Evolutionary conservation across 73 alveolate species (phyloP).

Genomic region (Tetrahymena thermophila): DNA sequence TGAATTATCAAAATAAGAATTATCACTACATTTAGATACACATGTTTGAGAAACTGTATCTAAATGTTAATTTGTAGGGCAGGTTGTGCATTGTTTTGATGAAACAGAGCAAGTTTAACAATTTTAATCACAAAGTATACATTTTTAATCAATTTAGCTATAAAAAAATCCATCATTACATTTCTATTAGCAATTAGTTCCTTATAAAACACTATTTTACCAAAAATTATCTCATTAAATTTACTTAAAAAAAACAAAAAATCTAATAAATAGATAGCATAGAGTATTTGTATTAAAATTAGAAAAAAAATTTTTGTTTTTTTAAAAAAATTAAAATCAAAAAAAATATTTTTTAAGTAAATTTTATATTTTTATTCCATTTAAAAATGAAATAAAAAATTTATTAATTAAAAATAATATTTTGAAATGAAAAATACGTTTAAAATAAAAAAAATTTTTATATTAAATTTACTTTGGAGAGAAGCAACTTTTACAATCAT

Average conservation of each 20-base stretch:
- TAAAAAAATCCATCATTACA: background rate
- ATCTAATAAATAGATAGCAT: too few species aligned
- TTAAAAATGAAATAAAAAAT: background rate
- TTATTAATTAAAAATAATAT: background rate
- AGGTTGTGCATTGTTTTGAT: background rate
- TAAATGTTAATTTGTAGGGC: background rate
- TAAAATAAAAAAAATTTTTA: too few species aligned
- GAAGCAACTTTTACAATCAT: too few species aligned
- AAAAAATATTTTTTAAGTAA: too few species aligned
- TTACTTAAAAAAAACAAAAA: too few species aligned
- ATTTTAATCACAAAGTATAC: background rate
- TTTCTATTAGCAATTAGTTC: background rate
- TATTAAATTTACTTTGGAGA: too few species aligned
- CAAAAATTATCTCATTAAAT: too few species aligned
- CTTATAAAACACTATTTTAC: background rate
- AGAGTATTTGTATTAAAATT: too few species aligned
- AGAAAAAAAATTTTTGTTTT: too few species aligned
- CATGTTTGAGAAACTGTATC: background rate
- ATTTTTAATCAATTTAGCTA: background rate
- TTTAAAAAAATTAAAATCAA: too few species aligned
- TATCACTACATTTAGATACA: background rate
- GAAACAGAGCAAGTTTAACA: background rate
- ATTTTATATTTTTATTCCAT: too few species aligned
- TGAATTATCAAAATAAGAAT: background rate
- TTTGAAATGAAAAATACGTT: too few species aligned